A percentile compares a stretch with the other conserved stretches of the same genome.
phyloP scores from a whole-genome alignment of 371 early-diverging fungal species.

The Mortierella sp. region DNA sequence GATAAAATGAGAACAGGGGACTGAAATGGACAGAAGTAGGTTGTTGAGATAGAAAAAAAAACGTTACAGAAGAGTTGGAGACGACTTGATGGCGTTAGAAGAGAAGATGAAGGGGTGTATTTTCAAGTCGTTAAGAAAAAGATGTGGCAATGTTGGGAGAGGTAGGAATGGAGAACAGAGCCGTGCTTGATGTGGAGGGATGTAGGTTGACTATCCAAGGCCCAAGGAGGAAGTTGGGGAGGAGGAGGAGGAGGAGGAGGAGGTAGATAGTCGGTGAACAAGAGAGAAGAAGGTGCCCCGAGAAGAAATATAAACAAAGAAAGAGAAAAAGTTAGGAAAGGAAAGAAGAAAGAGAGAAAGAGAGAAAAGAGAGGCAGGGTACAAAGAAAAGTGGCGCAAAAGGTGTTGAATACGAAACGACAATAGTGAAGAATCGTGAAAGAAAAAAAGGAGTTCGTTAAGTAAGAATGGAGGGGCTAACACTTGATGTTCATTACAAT shows the following conservation, averaged over 20 bases:
- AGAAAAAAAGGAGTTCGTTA: slow-evolving; percentile 16
- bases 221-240: not conserved
- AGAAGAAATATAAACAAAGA: not conserved
- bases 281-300: not conserved
- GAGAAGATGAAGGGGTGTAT: not conserved
- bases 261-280: slow-evolving; percentile 5
- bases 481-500: slow-evolving; percentile 21
- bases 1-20: not conserved
- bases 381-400: not conserved
- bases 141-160: not conserved
- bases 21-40: not conserved
- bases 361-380: not conserved
- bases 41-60: not conserved
- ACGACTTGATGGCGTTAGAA: not conserved
- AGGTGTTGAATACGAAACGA: not conserved
- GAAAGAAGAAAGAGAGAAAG: not conserved
- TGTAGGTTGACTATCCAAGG: slow-evolving; percentile 1
- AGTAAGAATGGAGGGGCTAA: not conserved
- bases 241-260: not conserved
- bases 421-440: not conserved
- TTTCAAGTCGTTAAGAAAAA: not conserved
- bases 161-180: not conserved
- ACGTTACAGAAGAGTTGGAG: not conserved
- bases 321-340: not conserved
- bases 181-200: slow-evolving; percentile 8